Percentiles rank a stretch among this genome's conserved stretches.
Conservation (phyloP, 1,284 basidiomycete species). For the Phaffia rhodozyma region DNA sequence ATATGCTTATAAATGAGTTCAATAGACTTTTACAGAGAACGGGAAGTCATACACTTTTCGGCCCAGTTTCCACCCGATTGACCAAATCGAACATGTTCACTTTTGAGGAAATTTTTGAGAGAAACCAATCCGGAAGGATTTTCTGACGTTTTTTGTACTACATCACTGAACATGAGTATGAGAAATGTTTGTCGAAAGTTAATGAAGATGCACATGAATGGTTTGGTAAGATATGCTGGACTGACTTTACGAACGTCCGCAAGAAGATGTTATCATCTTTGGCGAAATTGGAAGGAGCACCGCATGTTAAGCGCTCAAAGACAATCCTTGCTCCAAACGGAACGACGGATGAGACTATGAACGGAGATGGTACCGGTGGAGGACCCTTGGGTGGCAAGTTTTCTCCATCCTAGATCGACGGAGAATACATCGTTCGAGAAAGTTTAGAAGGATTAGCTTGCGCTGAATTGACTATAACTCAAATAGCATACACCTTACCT, state of each 20-base stretch:
- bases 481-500: slow-evolving; percentile 1
- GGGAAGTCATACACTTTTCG: neutral
- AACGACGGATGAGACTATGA: slow-evolving; percentile 19
- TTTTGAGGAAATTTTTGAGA: neutral
- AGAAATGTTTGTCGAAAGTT: neutral
- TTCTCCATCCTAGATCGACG: neutral
- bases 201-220: neutral
- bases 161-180: neutral
- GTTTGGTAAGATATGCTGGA: neutral
- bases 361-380: neutral
- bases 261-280: neutral
- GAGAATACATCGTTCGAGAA: neutral
- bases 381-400: neutral
- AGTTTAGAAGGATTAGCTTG: too few species aligned
- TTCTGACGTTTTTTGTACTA: neutral
- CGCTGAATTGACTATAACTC: too few species aligned
- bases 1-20: too few species aligned
- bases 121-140: neutral
- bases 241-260: slow-evolving; percentile 1
- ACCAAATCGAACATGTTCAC: neutral
- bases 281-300: neutral
- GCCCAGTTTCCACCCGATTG: slow-evolving; percentile 5
- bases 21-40: too few species aligned
- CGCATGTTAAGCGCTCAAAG: slow-evolving; percentile 20
- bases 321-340: slow-evolving; percentile 24